Percentiles rank a stretch among this genome's conserved stretches.
These are phyloP conservation scores for Talaromyces sp. DNA, from an alignment of 2,329 filamentous ascomycete species.

Conservation along the genomic window DNA sequence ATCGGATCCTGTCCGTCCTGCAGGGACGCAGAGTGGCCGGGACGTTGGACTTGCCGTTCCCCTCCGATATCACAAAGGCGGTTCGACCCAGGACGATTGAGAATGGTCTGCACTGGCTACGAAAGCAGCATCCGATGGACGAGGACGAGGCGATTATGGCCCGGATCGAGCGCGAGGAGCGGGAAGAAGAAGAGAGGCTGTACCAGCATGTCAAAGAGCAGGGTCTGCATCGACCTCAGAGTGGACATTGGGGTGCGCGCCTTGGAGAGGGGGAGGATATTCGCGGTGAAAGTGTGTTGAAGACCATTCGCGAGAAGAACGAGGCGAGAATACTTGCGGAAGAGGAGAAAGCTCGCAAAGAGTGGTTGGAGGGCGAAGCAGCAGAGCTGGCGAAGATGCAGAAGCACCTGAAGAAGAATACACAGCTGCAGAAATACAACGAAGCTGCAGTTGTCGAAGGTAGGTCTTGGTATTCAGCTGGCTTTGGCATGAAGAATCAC, in stretches of 20 bases:
- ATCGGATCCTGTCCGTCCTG: conserved; percentile 33
- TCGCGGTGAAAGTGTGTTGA: conserved; percentile 38
- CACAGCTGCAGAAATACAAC: conserved; percentile 30
- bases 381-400: conserved; percentile 29
- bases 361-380: conserved; percentile 50
- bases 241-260: conserved; percentile 37
- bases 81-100: conserved; percentile 29
- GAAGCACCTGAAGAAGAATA: conserved; percentile 28
- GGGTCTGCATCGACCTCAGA: conserved; percentile 32
- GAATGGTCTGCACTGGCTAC: conserved; percentile 37
- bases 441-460: conserved; percentile 30
- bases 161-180: conserved; percentile 37
- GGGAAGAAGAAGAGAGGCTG: conserved; percentile 31
- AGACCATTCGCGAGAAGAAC: conserved; percentile 35
- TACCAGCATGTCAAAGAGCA: conserved; percentile 33
- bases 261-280: conserved; percentile 36
- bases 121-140: conserved; percentile 37
- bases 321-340: conserved; percentile 35
- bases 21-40: conserved; percentile 40
- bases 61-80: conserved; percentile 30
- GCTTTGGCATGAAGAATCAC: neutral
- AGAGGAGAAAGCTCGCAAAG: conserved; percentile 44
- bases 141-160: conserved; percentile 45
- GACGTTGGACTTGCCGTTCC: conserved; percentile 41
- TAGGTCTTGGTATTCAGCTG: conserved; percentile 11